These are phyloP conservation scores for Melaleuca alternifolia DNA, from an alignment of 345 rosid species.

Conservation along the genomic window DNA sequence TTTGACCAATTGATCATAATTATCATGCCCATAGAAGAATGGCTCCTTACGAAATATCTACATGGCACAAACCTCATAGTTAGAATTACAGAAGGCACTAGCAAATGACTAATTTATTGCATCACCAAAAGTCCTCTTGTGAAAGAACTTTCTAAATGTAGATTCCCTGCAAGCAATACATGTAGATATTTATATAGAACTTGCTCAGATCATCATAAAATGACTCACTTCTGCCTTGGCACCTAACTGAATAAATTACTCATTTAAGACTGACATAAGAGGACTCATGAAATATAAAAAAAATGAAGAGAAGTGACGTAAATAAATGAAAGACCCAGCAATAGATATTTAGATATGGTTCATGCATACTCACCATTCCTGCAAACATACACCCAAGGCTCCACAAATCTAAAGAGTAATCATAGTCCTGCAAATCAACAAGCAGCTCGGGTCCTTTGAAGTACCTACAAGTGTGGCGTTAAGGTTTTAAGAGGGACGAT, in stretches of 20 bases:
- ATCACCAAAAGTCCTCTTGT: background rate
- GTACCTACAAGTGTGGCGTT: slow-evolving; percentile 40
- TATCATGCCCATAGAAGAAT: slow-evolving; percentile 97
- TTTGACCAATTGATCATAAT: slow-evolving; percentile 94
- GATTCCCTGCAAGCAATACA: background rate
- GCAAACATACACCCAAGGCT: slow-evolving; percentile 99
- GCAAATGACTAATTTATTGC: slow-evolving; percentile 5
- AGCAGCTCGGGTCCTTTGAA: slow-evolving; percentile 99
- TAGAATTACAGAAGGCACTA: slow-evolving; percentile 8
- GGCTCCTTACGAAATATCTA: slow-evolving; percentile 99
- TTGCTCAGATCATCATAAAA: background rate
- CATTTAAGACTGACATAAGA: background rate
- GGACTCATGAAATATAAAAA: background rate
- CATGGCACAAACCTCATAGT: slow-evolving; percentile 16
- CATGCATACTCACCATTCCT: slow-evolving; percentile 63
- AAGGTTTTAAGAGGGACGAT: background rate
- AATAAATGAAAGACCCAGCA: background rate
- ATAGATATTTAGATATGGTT: background rate
- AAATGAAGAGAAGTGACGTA: background rate
- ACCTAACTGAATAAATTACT: background rate
- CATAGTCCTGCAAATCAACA: slow-evolving; percentile 96
- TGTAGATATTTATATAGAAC: background rate
- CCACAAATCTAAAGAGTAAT: slow-evolving; percentile 96
- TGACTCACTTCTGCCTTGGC: background rate
- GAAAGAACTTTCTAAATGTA: background rate